Conservation (phyloP, 2,329 filamentous ascomycete species). For the Teratosphaeria nubilosa region DNA sequence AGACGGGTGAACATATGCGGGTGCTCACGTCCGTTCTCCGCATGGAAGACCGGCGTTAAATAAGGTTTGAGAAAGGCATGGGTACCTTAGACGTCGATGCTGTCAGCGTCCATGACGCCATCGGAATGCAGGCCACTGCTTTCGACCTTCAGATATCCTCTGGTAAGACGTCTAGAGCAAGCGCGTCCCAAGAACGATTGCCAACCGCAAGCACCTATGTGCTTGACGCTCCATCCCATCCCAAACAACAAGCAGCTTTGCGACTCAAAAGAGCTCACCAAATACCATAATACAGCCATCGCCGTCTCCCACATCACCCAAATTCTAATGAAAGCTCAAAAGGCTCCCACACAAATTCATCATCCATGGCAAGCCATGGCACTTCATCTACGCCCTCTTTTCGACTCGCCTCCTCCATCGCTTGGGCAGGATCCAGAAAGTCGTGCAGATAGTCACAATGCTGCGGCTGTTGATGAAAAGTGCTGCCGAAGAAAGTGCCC, state of each 20-base stretch:
- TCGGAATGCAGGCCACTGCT: not conserved
- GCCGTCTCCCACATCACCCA: not conserved
- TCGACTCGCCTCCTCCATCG: too few species aligned
- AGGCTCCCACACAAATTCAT: too few species aligned
- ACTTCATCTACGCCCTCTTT: not conserved
- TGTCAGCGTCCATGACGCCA: too few species aligned
- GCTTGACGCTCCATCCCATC: not conserved
- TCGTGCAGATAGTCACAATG: not conserved
- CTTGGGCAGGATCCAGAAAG: too few species aligned
- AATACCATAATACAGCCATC: not conserved
- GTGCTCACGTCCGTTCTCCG: not conserved
- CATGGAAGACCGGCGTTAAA: not conserved
- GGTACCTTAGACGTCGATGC: too few species aligned
- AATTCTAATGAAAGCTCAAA: not conserved
- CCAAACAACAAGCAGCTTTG: not conserved
- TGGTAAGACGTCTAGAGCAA: not conserved
- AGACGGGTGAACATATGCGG: not conserved
- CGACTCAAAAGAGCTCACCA: not conserved
- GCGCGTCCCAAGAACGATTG: not conserved
- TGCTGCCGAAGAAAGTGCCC: not conserved
- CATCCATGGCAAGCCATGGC: too few species aligned
- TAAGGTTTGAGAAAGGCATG: not conserved
- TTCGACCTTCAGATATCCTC: not conserved
- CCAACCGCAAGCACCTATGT: not conserved
- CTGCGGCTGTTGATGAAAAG: not conserved